Evolutionary conservation across 345 rosid genomes (phyloP), one percentile per base, ranked within the genome.

Genomic region (Euphorbia lathyris): DNA sequence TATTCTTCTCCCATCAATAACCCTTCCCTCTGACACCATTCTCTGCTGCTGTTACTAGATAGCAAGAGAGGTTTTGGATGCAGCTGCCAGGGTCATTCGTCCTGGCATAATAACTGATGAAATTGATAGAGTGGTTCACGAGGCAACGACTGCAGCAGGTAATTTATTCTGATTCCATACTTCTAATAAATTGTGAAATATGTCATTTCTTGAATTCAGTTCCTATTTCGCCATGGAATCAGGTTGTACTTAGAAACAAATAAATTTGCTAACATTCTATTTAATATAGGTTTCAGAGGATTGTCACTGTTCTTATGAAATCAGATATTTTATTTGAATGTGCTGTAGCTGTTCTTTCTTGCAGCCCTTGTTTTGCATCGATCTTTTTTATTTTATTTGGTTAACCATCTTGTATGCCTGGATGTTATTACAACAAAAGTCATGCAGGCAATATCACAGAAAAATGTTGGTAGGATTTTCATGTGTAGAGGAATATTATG

Each of bases 31-130:
- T 14, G 26, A 0, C 40, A 19, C 40, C 42, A n/a, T 52, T 55
- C 0, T 53, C 23, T 36, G 17, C 38, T 70, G 64, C 58, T 68
- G 34, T 47, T 66, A 34, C 42, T 73, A 92, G 97, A 86, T 95
- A 74, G 96, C 91, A 19, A 83, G 97, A 75, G 96, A 87, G 79
- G 97, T 87, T 60, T 73, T 95, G 86, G 97, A 95, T 83, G 99
- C 88, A 47, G 99, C 89, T 17, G 99, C 97, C 57, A 81, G 85
- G 47, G 62, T 84, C 34, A 85, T 95, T 81, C 78, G 74, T 70
- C 92, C 97, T 51, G 97, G 97, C 59, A 89, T 95, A 60, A 95
- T 96, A 56, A 95, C 99, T 23, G 99, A 92, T 83, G 97, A 92
- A 84, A 88, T 95, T 79, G 97, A 95, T 85, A 84, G 83, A 45